Evolutionary conservation across 352 stramenopile genomes (phyloP).

Genomic region (Poterioochromonas sp.): DNA sequence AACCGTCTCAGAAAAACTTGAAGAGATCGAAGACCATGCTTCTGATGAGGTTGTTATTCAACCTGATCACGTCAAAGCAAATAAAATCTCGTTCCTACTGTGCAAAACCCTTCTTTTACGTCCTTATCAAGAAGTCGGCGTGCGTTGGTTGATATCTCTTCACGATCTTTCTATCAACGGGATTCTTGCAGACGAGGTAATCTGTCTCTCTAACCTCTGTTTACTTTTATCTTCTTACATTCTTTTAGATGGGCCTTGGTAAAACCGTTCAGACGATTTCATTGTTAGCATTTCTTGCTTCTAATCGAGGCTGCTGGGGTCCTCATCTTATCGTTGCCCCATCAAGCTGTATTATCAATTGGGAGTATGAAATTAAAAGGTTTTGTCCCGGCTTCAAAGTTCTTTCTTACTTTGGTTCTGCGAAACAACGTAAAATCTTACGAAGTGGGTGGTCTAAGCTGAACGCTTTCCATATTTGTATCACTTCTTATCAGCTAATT

Average conservation of each 20-base stretch:
- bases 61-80: slow-evolving; percentile 12
- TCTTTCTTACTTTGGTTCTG: slow-evolving; percentile 95
- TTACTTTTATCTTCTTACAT: background rate
- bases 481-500: slow-evolving; percentile 96
- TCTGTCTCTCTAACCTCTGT: background rate
- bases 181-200: slow-evolving; percentile 89
- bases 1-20: slow-evolving; percentile 13
- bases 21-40: too few relatives aligned
- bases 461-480: slow-evolving; percentile 91
- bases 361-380: slow-evolving; percentile 96
- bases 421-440: slow-evolving; percentile 83
- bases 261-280: slow-evolving; percentile 88
- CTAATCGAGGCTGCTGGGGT: slow-evolving; percentile 76
- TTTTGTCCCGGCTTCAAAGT: slow-evolving; percentile 92
- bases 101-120: background rate
- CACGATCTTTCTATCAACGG: slow-evolving; percentile 92
- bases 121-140: slow-evolving; percentile 48
- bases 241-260: slow-evolving; percentile 73
- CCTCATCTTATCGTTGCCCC: slow-evolving; percentile 96
- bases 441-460: slow-evolving; percentile 87
- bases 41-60: too few relatives aligned
- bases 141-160: slow-evolving; percentile 97
- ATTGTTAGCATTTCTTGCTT: slow-evolving; percentile 73
- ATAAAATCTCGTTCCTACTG: slow-evolving; percentile 2
- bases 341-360: slow-evolving; percentile 95